phyloP scores from a whole-genome alignment of 768 basidiomycete genomes.

The Rossbeevera mucosa region DNA sequence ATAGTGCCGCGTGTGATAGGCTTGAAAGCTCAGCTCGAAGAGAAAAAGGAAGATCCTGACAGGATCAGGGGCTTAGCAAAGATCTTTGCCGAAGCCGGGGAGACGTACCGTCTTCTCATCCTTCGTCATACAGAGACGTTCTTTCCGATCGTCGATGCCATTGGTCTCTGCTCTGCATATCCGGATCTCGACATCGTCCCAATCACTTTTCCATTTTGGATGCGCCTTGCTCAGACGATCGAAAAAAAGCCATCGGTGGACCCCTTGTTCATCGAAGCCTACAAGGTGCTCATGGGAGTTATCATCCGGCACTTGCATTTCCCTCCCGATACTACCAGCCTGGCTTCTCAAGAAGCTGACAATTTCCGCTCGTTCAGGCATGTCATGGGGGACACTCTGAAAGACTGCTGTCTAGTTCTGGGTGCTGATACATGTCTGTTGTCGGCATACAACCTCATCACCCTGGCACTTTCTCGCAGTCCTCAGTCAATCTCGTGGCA shows the following conservation, averaged over 20 bases:
- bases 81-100: slow-evolving; percentile 95
- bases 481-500: slow-evolving; percentile 76
- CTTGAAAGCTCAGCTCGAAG: slow-evolving; percentile 57
- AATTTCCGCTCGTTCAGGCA: slow-evolving; percentile 94
- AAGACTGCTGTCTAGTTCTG: slow-evolving; percentile 95
- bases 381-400: slow-evolving; percentile 97
- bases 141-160: slow-evolving; percentile 92
- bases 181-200: slow-evolving; percentile 93
- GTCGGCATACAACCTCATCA: slow-evolving; percentile 77
- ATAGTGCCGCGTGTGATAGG: slow-evolving; percentile 85
- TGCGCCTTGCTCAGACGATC: slow-evolving; percentile 87
- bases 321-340: slow-evolving; percentile 60
- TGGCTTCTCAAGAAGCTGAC: slow-evolving; percentile 84
- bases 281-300: slow-evolving; percentile 75
- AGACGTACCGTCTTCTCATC: slow-evolving; percentile 87
- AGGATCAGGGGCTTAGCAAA: slow-evolving; percentile 85
- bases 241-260: slow-evolving; percentile 69
- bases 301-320: slow-evolving; percentile 92
- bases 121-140: slow-evolving; percentile 89
- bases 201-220: slow-evolving; percentile 99
- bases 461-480: slow-evolving; percentile 60
- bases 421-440: slow-evolving; percentile 81
- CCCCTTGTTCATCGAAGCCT: slow-evolving; percentile 78
- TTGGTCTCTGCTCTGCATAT: slow-evolving; percentile 89
- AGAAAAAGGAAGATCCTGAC: slow-evolving; percentile 73